These are phyloP conservation scores for Suillus decipiens DNA, from an alignment of 768 basidiomycete genomes.

Conservation along the genomic window DNA sequence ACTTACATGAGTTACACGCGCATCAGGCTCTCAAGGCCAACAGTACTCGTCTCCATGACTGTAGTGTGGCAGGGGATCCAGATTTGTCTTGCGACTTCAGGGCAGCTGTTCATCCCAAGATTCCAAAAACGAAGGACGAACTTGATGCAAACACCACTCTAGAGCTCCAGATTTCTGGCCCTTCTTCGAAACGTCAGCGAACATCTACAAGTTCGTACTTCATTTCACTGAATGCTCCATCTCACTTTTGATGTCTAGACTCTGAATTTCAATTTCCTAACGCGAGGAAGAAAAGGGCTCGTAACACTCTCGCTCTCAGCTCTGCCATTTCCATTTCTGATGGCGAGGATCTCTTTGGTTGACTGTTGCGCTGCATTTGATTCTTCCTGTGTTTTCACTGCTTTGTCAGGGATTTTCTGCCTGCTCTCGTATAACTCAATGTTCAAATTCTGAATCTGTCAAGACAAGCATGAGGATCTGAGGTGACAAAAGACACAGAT, in stretches of 20 bases:
- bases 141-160: background rate
- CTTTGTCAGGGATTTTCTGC: background rate
- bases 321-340: background rate
- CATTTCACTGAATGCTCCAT: background rate
- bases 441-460: too few species aligned
- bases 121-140: background rate
- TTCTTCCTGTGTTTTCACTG: background rate
- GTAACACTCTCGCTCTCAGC: background rate
- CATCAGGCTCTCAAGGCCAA: background rate
- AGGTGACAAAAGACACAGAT: too few species aligned
- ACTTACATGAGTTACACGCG: background rate
- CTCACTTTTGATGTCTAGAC: background rate
- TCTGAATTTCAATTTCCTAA: background rate
- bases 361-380: background rate
- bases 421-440: background rate
- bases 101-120: background rate
- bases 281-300: background rate
- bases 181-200: background rate
- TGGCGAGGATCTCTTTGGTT: background rate
- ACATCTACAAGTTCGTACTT: background rate
- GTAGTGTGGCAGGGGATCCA: background rate
- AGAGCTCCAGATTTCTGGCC: background rate
- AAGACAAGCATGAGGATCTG: too few species aligned
- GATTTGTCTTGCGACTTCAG: background rate
- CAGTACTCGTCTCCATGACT: background rate